Evolutionary conservation across 192 early-diverging fungal species (phyloP).

Genomic region (Kappamyces sp.): DNA sequence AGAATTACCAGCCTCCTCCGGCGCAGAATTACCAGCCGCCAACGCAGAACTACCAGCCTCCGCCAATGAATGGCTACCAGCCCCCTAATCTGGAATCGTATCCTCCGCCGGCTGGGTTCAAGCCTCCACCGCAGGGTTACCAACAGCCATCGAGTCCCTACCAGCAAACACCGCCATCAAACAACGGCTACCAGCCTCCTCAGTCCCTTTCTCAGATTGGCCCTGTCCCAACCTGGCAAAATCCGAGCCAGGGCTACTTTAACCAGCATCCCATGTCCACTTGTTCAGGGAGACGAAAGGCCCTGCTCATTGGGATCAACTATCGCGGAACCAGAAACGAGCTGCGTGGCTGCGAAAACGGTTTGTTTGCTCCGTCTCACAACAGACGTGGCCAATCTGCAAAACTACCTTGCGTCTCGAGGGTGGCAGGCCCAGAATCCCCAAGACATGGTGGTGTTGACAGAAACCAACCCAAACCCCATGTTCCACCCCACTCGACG

Average conservation of each 20-base stretch:
- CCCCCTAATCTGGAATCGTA: constrained; percentile 3
- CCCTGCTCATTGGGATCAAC: constrained; percentile 90
- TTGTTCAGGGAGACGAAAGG: constrained; percentile 37
- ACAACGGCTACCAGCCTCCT: too few species aligned
- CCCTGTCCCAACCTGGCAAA: not conserved
- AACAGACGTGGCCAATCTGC: constrained; percentile 44
- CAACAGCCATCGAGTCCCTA: constrained; percentile 19
- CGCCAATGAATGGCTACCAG: not conserved
- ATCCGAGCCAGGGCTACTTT: not conserved
- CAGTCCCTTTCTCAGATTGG: not conserved
- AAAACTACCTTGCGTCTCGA: constrained; percentile 45
- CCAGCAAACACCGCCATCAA: not conserved
- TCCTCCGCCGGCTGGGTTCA: constrained; percentile 13
- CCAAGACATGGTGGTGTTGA: constrained; percentile 55
- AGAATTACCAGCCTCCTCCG: constrained; percentile 13
- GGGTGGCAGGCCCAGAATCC: constrained; percentile 52
- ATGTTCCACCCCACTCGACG: constrained; percentile 22
- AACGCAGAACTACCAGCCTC: constrained; percentile 15
- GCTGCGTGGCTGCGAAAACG: constrained; percentile 46
- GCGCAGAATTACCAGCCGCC: constrained; percentile 7
- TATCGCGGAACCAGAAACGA: constrained; percentile 61
- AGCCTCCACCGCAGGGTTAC: constrained; percentile 18
- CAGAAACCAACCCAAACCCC: constrained; percentile 57
- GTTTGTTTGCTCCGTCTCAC: too few species aligned
- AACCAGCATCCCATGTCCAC: constrained; percentile 19